These are phyloP conservation scores for Salvia hispanica DNA, from an alignment of 257 asterid genomes.

Conservation along the genomic window DNA sequence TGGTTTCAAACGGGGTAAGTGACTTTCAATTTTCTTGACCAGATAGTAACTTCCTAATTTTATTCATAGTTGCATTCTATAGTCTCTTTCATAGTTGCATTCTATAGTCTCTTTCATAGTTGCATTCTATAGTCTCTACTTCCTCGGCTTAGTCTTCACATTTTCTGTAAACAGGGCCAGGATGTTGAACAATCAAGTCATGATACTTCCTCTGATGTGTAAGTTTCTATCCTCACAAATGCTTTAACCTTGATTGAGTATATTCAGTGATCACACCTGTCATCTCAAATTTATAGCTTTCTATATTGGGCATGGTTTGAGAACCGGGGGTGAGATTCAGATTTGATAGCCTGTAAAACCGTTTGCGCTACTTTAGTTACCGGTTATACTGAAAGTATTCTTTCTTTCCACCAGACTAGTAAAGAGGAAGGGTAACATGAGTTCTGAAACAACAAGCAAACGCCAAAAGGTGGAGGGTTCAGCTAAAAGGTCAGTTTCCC, in stretches of 20 bases:
- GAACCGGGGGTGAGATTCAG: constrained; percentile 32
- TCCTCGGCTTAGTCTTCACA: constrained; percentile 11
- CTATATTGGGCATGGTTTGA: constrained; percentile 7
- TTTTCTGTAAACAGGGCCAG: constrained; percentile 50
- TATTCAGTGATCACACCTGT: not conserved
- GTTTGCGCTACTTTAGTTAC: constrained; percentile 12
- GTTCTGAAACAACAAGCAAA: constrained; percentile 53
- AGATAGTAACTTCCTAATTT: constrained; percentile 34
- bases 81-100: constrained; percentile 22
- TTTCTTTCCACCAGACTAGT: constrained; percentile 54
- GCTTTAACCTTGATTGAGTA: constrained; percentile 5
- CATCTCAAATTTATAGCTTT: constrained; percentile 17
- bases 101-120: no score
- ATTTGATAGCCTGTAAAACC: constrained; percentile 24
- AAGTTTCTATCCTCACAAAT: constrained; percentile 34
- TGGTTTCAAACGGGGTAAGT: constrained; percentile 55
- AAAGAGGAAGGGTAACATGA: constrained; percentile 55
- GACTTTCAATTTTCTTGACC: constrained; percentile 3
- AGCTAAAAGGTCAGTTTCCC: constrained; percentile 53
- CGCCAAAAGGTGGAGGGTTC: constrained; percentile 53
- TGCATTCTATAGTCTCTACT: constrained; percentile 21
- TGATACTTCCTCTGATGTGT: constrained; percentile 68
- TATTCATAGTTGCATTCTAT: constrained; percentile 21
- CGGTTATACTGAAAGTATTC: constrained; percentile 29
- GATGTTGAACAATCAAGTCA: constrained; percentile 56